Conservation (phyloP, 2,329 filamentous ascomycete species). For the Cadophora gregata region DNA sequence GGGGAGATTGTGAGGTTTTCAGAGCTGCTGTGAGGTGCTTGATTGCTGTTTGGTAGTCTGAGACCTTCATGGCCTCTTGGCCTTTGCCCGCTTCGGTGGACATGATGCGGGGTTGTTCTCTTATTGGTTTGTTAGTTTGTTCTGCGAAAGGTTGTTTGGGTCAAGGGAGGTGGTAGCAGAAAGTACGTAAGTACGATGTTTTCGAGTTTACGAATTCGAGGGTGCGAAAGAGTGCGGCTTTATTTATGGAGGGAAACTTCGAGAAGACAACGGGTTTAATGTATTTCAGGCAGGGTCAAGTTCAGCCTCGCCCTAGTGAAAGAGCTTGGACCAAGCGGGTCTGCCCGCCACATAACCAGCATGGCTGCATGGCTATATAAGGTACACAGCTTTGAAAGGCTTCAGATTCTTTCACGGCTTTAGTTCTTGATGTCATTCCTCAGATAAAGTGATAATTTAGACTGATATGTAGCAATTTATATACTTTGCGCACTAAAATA, state of each 20-base stretch:
- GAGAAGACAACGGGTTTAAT: constrained; percentile 1
- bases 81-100: constrained; percentile 55
- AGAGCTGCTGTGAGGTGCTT: constrained; percentile 71
- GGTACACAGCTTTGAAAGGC: no score
- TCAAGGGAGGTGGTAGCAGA: no score
- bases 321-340: constrained; percentile 4
- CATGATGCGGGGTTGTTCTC: constrained; percentile 48
- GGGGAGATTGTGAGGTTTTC: constrained; percentile 71
- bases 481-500: no score
- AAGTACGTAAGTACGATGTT: not conserved
- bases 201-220: not conserved
- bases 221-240: not conserved
- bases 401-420: no score
- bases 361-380: no score
- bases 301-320: constrained; percentile 2
- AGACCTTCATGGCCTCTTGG: constrained; percentile 64
- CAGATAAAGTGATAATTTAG: no score
- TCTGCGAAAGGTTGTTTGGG: not conserved
- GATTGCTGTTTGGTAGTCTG: constrained; percentile 72
- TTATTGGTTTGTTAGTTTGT: constrained; percentile 13
- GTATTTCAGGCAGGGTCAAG: not conserved
- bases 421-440: no score
- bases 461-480: no score
- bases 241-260: constrained; percentile 11
- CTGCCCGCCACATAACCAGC: not conserved